Base-by-base conservation (phyloP, 2,329 filamentous ascomycete species). In the Daldinia sp. region DNA sequence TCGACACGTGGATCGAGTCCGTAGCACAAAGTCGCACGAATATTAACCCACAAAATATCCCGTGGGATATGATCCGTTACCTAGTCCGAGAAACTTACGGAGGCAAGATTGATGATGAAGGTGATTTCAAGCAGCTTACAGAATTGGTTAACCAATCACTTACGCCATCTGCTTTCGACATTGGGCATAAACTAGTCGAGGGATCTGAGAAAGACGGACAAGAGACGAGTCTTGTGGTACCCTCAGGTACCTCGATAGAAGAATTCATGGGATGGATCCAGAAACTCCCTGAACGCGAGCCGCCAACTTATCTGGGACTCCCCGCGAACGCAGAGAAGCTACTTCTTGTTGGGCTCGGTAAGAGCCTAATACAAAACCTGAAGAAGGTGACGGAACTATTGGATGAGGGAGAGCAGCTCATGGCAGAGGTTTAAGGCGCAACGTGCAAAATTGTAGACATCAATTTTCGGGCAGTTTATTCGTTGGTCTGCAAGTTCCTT, bases 321-420 rank as follows among this genome's bases (percentile, higher is more conserved):
- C 95, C 95, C 32, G 92, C 93, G 25, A 97, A 99, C 76, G 95
- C 95, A 17, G 95, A 99, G 87, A 99, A 98, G 80, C 76, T 99
- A 75, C 78, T 99, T 71, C 84, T 99, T 29, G 92, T 97, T 11
- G 94, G 92, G 2, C 88, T 97, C 73, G 96, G 94, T 41, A 86
- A 87, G 74, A 91, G 90, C 72, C 89, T 97, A 85, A 89, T 97
- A 71, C 85, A 85, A 67, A 94, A 97, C 77, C 72, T 98, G 76
- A 89, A 90, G 74, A 92, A 90, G 77, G 91, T 99, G 53, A 91
- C 91, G 66, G 91, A 93, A 69, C 82, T 97, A 77, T 79, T 99
- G 73, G 94, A 99, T 77, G 95, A 99, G 77, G 93, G 93, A 1
- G 95, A 99, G 82, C 91, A 95, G 77, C 81, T 97, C 68, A 90